phyloP scores from a whole-genome alignment of 1,284 basidiomycete genomes.

The Rhodotorula sp. region DNA sequence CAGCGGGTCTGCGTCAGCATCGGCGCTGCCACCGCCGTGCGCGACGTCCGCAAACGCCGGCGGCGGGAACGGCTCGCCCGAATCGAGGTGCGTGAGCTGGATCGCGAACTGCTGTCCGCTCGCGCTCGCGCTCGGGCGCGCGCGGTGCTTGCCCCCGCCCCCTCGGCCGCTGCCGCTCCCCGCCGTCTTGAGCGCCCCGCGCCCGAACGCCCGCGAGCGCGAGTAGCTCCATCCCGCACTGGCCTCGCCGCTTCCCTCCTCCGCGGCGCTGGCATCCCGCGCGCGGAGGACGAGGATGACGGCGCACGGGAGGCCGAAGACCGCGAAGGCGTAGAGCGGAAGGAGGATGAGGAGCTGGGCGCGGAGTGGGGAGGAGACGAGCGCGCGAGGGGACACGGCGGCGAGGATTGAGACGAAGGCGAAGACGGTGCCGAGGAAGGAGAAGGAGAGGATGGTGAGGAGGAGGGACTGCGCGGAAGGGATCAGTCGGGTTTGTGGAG shows the following conservation, averaged over 20 bases:
- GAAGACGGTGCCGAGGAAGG: slow-evolving; percentile 17
- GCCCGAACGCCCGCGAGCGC: neutral
- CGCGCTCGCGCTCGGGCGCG: neutral
- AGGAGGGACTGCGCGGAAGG: neutral
- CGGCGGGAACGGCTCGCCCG: neutral
- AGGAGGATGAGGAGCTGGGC: slow-evolving; percentile 17
- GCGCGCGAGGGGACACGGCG: neutral
- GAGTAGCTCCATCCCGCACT: too few species aligned
- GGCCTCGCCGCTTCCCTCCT: too few species aligned
- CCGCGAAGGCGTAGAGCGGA: slow-evolving; percentile 16
- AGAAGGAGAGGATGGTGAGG: slow-evolving; percentile 4
- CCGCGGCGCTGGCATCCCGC: neutral
- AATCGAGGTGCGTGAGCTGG: neutral
- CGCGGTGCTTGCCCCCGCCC: neutral
- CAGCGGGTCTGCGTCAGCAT: neutral
- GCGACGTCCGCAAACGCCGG: neutral
- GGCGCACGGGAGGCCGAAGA: slow-evolving; percentile 19
- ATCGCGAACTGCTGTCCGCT: neutral
- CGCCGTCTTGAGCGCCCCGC: neutral
- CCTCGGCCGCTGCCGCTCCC: too few species aligned
- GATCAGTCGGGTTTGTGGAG: too few species aligned
- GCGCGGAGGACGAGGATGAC: slow-evolving; percentile 13
- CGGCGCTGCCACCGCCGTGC: neutral
- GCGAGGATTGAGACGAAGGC: slow-evolving; percentile 1
- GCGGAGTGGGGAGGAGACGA: neutral